phyloP scores from a whole-genome alignment of 148 eudicot species.

The Chenopodium quinoa region DNA sequence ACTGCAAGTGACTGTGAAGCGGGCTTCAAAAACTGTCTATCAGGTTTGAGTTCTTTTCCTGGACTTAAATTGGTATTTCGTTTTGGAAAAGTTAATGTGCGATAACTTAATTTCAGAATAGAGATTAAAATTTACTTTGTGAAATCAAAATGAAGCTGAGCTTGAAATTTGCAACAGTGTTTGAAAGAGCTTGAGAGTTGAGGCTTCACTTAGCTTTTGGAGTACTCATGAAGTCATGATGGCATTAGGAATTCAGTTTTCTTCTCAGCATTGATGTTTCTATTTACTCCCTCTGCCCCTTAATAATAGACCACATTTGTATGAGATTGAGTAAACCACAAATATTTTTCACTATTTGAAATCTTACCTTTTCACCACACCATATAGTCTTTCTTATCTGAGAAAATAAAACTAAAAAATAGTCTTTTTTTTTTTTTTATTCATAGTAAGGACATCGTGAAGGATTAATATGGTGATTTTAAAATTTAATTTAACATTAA shows the following conservation, averaged over 20 bases:
- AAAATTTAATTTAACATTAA: too few relatives aligned
- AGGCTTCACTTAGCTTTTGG: neutral
- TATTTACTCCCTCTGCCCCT: neutral
- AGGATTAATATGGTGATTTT: too few relatives aligned
- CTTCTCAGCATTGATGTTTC: neutral
- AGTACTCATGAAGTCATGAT: neutral
- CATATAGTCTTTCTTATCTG: neutral
- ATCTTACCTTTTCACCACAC: neutral
- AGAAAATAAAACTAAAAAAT: too few relatives aligned
- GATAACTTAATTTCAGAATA: neutral
- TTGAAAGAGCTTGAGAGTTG: neutral
- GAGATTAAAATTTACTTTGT: neutral
- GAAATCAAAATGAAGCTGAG: neutral
- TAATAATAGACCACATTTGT: neutral
- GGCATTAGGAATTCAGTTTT: neutral
- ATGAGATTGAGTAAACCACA: neutral
- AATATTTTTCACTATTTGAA: too few relatives aligned
- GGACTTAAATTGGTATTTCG: neutral
- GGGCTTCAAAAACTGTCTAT: conserved; percentile 87
- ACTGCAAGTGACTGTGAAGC: conserved; percentile 86
- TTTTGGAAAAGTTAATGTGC: neutral
- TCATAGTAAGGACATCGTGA: neutral
- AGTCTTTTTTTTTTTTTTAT: neutral
- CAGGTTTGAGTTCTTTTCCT: conserved; percentile 46
- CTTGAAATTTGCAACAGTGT: too few relatives aligned